Conservation (phyloP, 1,284 basidiomycete genomes). For the Pyrrhoderma noxium region DNA sequence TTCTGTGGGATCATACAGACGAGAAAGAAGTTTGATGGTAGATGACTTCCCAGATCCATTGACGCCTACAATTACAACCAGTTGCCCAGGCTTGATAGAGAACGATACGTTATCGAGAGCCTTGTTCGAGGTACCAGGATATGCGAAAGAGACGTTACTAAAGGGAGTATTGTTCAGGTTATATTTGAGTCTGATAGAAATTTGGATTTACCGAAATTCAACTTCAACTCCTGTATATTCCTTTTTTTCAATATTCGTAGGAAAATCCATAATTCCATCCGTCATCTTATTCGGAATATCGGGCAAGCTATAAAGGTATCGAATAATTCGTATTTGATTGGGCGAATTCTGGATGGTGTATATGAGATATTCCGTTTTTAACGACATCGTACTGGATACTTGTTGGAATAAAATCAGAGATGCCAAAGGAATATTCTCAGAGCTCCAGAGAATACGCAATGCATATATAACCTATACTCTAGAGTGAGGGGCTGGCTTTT, state of each 20-base stretch:
- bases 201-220: constrained; percentile 14
- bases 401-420: constrained; percentile 19
- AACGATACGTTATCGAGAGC: constrained; percentile 38
- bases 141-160: constrained; percentile 40
- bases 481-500: no score
- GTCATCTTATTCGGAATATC: constrained; percentile 14
- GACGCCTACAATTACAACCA: constrained; percentile 40
- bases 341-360: background rate
- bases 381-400: constrained; percentile 7
- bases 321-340: constrained; percentile 5
- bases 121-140: constrained; percentile 34
- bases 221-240: constrained; percentile 13
- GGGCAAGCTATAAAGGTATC: constrained; percentile 7
- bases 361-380: constrained; percentile 9
- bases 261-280: constrained; percentile 18
- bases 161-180: background rate
- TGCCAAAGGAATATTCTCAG: constrained; percentile 12
- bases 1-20: constrained; percentile 36
- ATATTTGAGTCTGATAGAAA: background rate
- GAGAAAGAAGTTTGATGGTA: constrained; percentile 35
- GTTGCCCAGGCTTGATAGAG: constrained; percentile 37
- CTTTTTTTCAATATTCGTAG: background rate
- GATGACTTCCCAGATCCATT: constrained; percentile 42
- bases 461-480: constrained; percentile 15
- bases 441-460: constrained; percentile 3